Evolutionary conservation across 257 asterid genomes (phyloP).

Genomic region (Plantago elongata): DNA sequence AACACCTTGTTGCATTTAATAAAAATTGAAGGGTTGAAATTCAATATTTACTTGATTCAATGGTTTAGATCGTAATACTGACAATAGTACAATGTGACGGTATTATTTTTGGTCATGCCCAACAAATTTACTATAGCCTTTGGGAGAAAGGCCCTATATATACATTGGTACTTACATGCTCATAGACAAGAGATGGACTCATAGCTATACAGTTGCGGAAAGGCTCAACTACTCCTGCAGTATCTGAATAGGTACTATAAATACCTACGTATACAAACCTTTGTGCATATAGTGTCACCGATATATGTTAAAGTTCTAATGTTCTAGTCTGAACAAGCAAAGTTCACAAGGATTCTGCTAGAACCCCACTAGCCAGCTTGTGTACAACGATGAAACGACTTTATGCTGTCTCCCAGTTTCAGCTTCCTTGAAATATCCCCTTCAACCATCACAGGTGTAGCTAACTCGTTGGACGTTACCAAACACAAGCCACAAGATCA

Average conservation of each 20-base stretch:
- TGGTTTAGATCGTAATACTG: no score
- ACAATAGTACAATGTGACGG: no score
- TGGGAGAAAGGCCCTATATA: background rate
- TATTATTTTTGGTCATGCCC: no score
- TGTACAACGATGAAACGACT: no score
- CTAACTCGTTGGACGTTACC: background rate
- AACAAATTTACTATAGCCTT: no score
- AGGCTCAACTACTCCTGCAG: background rate
- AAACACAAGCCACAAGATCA: background rate
- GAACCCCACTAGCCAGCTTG: no score
- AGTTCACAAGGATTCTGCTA: background rate
- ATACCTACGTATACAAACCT: no score
- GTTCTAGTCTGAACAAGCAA: background rate
- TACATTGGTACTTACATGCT: background rate
- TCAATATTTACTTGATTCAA: no score
- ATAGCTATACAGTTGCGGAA: background rate
- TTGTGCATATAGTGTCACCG: no score
- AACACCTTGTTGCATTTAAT: no score
- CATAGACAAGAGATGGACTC: background rate
- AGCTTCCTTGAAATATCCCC: background rate
- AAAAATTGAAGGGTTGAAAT: no score
- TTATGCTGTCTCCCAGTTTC: background rate
- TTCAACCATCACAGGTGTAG: background rate
- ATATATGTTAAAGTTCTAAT: background rate
- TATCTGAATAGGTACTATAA: no score